A percentile compares a stretch with the other conserved stretches of the same genome.
Evolutionary conservation across 345 rosid genomes (phyloP).

Genomic region (Gossypium anomalum): DNA sequence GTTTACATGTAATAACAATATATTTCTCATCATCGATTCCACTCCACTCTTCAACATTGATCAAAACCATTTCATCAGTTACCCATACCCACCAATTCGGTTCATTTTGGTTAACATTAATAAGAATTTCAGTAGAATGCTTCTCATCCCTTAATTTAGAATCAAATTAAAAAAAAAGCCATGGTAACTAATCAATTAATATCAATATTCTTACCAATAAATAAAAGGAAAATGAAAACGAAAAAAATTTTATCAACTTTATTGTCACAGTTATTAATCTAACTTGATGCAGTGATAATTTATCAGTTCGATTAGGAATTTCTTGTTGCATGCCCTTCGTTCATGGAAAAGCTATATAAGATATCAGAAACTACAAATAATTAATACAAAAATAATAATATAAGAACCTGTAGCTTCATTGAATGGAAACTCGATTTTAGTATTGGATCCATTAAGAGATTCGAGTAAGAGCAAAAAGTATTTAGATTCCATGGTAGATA

Average conservation of each 20-base stretch:
- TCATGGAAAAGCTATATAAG: background rate
- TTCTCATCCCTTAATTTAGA: constrained; percentile 52
- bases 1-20: constrained; percentile 35
- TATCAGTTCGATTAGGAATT: background rate
- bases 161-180: background rate
- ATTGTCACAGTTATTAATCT: background rate
- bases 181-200: background rate
- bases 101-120: constrained; percentile 61
- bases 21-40: constrained; percentile 74
- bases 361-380: background rate
- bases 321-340: background rate
- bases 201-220: background rate
- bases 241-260: background rate
- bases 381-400: background rate
- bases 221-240: background rate
- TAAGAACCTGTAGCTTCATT: constrained; percentile 70
- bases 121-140: constrained; percentile 12
- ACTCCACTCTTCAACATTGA: constrained; percentile 68
- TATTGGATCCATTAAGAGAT: constrained; percentile 38
- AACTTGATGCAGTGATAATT: background rate
- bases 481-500: constrained; percentile 64
- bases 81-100: constrained; percentile 99
- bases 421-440: constrained; percentile 63
- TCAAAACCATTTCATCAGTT: constrained; percentile 77
- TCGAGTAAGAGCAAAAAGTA: constrained; percentile 58